phyloP scores from a whole-genome alignment of 2,329 filamentous ascomycete species.

The Arthrobotrys musiformis region DNA sequence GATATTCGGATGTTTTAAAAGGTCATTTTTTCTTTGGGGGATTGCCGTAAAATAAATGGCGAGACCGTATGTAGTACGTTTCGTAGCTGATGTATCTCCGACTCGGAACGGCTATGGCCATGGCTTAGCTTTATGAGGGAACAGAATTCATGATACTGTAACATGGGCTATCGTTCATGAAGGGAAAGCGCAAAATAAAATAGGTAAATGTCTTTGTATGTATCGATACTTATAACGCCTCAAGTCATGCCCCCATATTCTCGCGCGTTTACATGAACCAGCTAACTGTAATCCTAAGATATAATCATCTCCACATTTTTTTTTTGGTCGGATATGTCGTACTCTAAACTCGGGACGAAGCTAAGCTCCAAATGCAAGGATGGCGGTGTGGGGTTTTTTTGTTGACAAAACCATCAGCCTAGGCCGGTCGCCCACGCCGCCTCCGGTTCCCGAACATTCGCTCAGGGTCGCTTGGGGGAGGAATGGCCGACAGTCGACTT shows the following conservation, averaged over 20 bases:
- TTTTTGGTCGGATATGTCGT: background rate
- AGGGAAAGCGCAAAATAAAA: background rate
- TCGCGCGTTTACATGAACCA: background rate
- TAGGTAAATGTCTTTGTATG: background rate
- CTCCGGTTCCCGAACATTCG: constrained; percentile 1
- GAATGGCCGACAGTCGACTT: background rate
- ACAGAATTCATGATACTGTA: background rate
- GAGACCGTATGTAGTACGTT: too few relatives aligned
- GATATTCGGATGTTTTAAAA: constrained; percentile 2
- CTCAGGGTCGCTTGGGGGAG: background rate
- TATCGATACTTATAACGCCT: constrained; percentile 11
- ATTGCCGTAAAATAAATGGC: constrained; percentile 7
- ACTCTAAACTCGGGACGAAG: background rate
- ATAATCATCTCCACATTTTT: constrained; percentile 15
- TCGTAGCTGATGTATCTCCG: constrained; percentile 15
- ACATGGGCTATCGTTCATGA: background rate
- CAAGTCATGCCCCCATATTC: background rate
- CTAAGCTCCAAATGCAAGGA: background rate
- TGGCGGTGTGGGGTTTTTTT: constrained; percentile 1
- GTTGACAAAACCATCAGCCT: background rate
- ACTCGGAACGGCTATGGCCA: background rate
- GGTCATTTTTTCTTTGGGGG: background rate
- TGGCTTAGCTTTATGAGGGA: background rate
- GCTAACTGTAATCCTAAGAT: background rate
- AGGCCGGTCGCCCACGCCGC: background rate